Percentiles rank a stretch among this genome's conserved stretches.
These are phyloP conservation scores for Geotrichum histeridarum DNA, from an alignment of 1,139 yeast genomes.

Conservation along the genomic window DNA sequence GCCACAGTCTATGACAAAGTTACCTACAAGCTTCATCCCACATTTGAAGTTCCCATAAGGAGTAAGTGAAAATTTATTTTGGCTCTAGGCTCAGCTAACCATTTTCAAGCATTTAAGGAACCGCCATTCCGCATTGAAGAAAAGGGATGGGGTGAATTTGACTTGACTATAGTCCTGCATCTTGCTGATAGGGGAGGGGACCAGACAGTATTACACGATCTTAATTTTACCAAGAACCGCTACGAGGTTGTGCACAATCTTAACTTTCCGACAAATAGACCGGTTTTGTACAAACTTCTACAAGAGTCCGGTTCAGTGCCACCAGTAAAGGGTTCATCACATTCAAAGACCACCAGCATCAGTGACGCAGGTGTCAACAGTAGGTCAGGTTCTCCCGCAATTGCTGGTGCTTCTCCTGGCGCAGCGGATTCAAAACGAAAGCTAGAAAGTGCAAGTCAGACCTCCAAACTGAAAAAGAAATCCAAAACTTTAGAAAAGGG, in stretches of 20 bases:
- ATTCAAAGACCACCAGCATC: constrained; percentile 40
- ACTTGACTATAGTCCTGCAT: constrained; percentile 72
- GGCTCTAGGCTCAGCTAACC: background rate
- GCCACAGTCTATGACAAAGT: constrained; percentile 89
- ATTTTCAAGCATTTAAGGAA: constrained; percentile 50
- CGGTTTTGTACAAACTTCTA: constrained; percentile 63
- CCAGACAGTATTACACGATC: constrained; percentile 77
- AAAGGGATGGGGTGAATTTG: constrained; percentile 99
- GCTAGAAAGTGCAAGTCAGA: constrained; percentile 34
- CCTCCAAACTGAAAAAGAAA: constrained; percentile 41
- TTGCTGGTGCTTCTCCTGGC: constrained; percentile 23
- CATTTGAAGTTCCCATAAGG: constrained; percentile 85
- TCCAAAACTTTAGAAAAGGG: constrained; percentile 60
- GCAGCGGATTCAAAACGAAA: constrained; percentile 42
- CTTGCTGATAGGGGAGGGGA: constrained; percentile 85
- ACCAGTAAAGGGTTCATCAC: constrained; percentile 32
- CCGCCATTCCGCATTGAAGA: constrained; percentile 86
- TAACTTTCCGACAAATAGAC: constrained; percentile 70
- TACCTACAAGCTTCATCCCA: constrained; percentile 89
- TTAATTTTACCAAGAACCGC: constrained; percentile 74
- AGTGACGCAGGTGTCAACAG: constrained; percentile 26
- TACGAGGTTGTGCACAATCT: constrained; percentile 75
- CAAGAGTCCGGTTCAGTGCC: constrained; percentile 82
- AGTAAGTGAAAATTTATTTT: constrained; percentile 21
- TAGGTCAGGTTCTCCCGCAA: constrained; percentile 22